Evolutionary conservation across 768 basidiomycete genomes (phyloP).

Genomic region (Auricularia auricula-judae): DNA sequence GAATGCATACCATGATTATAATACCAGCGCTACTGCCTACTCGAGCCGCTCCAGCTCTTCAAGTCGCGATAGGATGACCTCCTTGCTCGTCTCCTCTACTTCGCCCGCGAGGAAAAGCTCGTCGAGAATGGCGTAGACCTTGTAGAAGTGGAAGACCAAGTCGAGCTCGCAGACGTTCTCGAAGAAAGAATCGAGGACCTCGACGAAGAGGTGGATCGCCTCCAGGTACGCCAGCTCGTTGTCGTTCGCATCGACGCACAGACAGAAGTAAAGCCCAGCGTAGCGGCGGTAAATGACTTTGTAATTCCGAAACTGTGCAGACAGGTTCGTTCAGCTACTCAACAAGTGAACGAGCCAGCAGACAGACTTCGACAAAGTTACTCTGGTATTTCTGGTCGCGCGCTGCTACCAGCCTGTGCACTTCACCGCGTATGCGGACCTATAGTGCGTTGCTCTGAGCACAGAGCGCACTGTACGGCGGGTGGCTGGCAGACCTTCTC

Average conservation of each 20-base stretch:
- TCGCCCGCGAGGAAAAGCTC: slow-evolving; percentile 98
- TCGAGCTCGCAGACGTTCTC: slow-evolving; percentile 98
- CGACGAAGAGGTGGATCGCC: slow-evolving; percentile 96
- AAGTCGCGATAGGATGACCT: slow-evolving; percentile 81
- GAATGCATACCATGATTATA: too few relatives aligned
- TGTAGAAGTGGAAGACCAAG: slow-evolving; percentile 98
- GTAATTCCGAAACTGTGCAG: slow-evolving; percentile 85
- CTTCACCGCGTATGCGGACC: slow-evolving; percentile 92
- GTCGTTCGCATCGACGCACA: slow-evolving; percentile 96
- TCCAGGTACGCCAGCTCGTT: slow-evolving; percentile 96
- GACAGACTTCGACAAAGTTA: slow-evolving; percentile 88
- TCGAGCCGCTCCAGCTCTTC: slow-evolving; percentile 92
- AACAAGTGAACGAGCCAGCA: slow-evolving; percentile 2
- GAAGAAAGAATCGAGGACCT: slow-evolving; percentile 84
- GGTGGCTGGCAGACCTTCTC: slow-evolving; percentile 61
- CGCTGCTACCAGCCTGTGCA: slow-evolving; percentile 90
- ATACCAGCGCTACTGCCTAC: slow-evolving; percentile 18
- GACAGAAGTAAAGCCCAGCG: slow-evolving; percentile 94
- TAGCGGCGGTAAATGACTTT: slow-evolving; percentile 96
- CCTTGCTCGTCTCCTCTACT: slow-evolving; percentile 96
- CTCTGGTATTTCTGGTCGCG: slow-evolving; percentile 98
- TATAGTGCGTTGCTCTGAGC: slow-evolving; percentile 18
- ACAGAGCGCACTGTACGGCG: background rate
- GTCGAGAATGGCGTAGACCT: slow-evolving; percentile 85
- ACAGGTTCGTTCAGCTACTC: background rate